A percentile compares a stretch with the other conserved stretches of the same genome.
phyloP scores from a whole-genome alignment of 495 filamentous ascomycete species.

The Penicillium cinerascens region DNA sequence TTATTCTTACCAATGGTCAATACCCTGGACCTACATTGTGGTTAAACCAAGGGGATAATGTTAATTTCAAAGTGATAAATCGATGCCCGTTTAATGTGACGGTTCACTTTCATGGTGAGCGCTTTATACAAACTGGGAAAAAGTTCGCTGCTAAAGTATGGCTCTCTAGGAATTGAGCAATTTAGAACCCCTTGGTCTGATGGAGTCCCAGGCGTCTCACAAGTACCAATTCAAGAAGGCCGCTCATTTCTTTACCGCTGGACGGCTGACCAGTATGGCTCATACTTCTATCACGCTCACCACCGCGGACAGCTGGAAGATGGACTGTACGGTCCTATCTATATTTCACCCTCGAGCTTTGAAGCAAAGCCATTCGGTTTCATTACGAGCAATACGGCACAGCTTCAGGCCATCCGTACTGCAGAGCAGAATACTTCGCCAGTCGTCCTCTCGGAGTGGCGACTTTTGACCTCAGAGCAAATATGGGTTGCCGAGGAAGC shows the following conservation, averaged over 20 bases:
- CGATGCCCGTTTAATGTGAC: slow-evolving; percentile 50
- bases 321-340: slow-evolving; percentile 52
- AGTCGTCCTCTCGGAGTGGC: slow-evolving; percentile 54
- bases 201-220: slow-evolving; percentile 51
- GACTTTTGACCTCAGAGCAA: slow-evolving; percentile 47
- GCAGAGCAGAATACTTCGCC: slow-evolving; percentile 45
- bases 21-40: slow-evolving; percentile 57
- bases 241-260: slow-evolving; percentile 49
- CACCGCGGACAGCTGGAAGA: slow-evolving; percentile 50
- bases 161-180: slow-evolving; percentile 34
- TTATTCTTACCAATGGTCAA: slow-evolving; percentile 58
- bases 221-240: slow-evolving; percentile 43
- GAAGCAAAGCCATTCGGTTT: slow-evolving; percentile 42
- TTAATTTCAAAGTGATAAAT: slow-evolving; percentile 58
- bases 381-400: slow-evolving; percentile 37
- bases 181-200: slow-evolving; percentile 47
- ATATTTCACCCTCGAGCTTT: slow-evolving; percentile 34
- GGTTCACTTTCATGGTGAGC: slow-evolving; percentile 51
- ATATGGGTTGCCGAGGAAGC: slow-evolving; percentile 35
- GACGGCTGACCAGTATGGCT: slow-evolving; percentile 28
- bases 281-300: slow-evolving; percentile 52
- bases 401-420: slow-evolving; percentile 40
- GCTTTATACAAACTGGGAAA: background rate
- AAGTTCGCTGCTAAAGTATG: background rate
- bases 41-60: slow-evolving; percentile 58